Percentiles rank a stretch among this genome's conserved stretches.
Conservation (phyloP, 208 protist genomes). For the Crithidia acanthocephali region DNA sequence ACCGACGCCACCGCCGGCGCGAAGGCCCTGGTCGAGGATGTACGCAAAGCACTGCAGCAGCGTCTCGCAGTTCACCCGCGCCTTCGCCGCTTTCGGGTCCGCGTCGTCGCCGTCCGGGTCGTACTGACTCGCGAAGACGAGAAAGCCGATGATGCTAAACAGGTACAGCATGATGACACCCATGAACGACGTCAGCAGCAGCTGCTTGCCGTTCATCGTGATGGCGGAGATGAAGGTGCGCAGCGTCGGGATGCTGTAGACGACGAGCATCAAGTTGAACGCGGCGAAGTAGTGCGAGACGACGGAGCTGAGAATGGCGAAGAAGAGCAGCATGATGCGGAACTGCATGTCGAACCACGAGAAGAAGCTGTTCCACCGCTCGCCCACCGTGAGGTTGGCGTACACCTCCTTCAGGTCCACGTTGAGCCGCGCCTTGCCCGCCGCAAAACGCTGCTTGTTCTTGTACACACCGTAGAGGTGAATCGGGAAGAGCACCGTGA, state of each 20-base stretch:
- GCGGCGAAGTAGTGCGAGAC: slow-evolving; percentile 78
- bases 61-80: slow-evolving; percentile 58
- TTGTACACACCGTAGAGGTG: slow-evolving; percentile 65
- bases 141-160: slow-evolving; percentile 80
- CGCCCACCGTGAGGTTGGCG: slow-evolving; percentile 40
- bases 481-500: slow-evolving; percentile 64
- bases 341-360: slow-evolving; percentile 60
- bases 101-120: slow-evolving; percentile 38
- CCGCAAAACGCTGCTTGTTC: slow-evolving; percentile 54
- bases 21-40: slow-evolving; percentile 78
- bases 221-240: slow-evolving; percentile 81
- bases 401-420: slow-evolving; percentile 60
- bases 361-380: slow-evolving; percentile 46
- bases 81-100: not conserved
- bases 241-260: slow-evolving; percentile 77
- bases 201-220: slow-evolving; percentile 80
- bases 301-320: slow-evolving; percentile 59
- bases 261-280: slow-evolving; percentile 71
- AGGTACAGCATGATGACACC: slow-evolving; percentile 83
- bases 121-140: slow-evolving; percentile 64
- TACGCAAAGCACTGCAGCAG: slow-evolving; percentile 78
- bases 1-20: slow-evolving; percentile 77
- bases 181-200: slow-evolving; percentile 68
- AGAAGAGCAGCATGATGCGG: slow-evolving; percentile 56
- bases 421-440: slow-evolving; percentile 45